phyloP scores from a whole-genome alignment of 2,329 filamentous ascomycete species.

The Aspergillus hiratsukae region DNA sequence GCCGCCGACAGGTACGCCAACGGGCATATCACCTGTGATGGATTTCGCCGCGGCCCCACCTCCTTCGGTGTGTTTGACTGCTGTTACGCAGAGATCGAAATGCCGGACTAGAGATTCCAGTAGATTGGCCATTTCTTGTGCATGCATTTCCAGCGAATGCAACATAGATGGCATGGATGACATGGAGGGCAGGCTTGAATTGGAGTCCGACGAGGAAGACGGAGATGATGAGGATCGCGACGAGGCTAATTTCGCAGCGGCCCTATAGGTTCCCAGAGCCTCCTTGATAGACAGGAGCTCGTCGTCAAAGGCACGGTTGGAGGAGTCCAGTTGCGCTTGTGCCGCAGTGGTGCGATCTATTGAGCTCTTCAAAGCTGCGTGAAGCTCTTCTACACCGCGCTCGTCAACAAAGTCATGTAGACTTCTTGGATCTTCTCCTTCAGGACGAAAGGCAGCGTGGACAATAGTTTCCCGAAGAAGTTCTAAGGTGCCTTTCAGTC shows the following conservation, averaged over 20 bases:
- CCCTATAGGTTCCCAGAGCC: slow-evolving; percentile 45
- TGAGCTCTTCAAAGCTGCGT: slow-evolving; percentile 52
- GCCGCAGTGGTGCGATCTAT: slow-evolving; percentile 59
- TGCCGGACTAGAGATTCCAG: slow-evolving; percentile 78
- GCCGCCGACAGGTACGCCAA: slow-evolving; percentile 44
- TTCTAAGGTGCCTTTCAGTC: slow-evolving; percentile 53
- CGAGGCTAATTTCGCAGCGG: slow-evolving; percentile 35
- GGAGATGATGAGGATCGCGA: slow-evolving; percentile 34
- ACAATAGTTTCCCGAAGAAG: slow-evolving; percentile 55
- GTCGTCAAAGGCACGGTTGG: slow-evolving; percentile 64
- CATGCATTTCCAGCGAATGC: slow-evolving; percentile 65
- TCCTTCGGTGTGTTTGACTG: slow-evolving; percentile 84
- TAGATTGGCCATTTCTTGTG: slow-evolving; percentile 74
- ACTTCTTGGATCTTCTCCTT: slow-evolving; percentile 47
- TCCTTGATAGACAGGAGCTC: slow-evolving; percentile 65
- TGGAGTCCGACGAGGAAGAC: slow-evolving; percentile 29
- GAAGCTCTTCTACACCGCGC: slow-evolving; percentile 54
- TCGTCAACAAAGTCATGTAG: slow-evolving; percentile 66
- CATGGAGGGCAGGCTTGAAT: slow-evolving; percentile 30
- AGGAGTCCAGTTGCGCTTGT: slow-evolving; percentile 53
- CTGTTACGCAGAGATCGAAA: slow-evolving; percentile 89
- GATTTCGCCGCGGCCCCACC: slow-evolving; percentile 66
- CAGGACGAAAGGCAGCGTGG: slow-evolving; percentile 52
- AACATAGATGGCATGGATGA: slow-evolving; percentile 52
- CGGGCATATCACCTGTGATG: slow-evolving; percentile 58